These are phyloP conservation scores for Gamarada debralockiae DNA, from an alignment of 495 filamentous ascomycete species.

Conservation along the genomic window DNA sequence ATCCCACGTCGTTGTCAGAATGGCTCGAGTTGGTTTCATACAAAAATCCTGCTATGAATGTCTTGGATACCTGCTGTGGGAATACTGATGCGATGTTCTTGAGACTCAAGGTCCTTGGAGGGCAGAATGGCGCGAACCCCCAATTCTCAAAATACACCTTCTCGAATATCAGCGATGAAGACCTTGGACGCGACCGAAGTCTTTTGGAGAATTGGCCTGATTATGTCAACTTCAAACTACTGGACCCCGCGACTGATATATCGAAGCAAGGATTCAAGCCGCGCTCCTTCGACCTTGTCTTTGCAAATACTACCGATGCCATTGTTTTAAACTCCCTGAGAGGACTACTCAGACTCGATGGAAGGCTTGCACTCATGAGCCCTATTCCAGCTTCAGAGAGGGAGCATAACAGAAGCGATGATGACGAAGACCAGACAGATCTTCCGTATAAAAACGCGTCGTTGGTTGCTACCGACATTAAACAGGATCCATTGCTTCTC, in stretches of 20 bases:
- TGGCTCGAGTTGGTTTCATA: background rate
- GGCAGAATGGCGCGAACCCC: background rate
- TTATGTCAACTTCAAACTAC: background rate
- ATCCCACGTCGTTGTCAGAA: conserved; percentile 1
- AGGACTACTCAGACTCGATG: no score
- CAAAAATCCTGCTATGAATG: conserved; percentile 2
- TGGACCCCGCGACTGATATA: background rate
- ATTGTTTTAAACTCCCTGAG: no score
- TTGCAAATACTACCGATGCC: no score
- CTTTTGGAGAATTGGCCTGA: background rate
- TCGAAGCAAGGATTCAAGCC: background rate
- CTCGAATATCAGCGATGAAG: background rate
- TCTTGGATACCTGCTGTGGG: background rate
- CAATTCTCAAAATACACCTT: conserved; percentile 5
- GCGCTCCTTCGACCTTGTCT: background rate
- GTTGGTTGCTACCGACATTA: no score
- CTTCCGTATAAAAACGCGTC: no score
- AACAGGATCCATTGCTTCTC: no score
- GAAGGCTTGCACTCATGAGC: no score
- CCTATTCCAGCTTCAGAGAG: no score
- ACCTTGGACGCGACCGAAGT: background rate
- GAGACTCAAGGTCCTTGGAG: background rate
- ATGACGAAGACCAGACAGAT: no score
- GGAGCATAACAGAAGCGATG: no score
- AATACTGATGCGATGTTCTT: background rate